Percentiles rank a stretch among this genome's conserved stretches.
phyloP scores from a whole-genome alignment of 2,329 filamentous ascomycete genomes.

The Coleophoma cylindrospora region DNA sequence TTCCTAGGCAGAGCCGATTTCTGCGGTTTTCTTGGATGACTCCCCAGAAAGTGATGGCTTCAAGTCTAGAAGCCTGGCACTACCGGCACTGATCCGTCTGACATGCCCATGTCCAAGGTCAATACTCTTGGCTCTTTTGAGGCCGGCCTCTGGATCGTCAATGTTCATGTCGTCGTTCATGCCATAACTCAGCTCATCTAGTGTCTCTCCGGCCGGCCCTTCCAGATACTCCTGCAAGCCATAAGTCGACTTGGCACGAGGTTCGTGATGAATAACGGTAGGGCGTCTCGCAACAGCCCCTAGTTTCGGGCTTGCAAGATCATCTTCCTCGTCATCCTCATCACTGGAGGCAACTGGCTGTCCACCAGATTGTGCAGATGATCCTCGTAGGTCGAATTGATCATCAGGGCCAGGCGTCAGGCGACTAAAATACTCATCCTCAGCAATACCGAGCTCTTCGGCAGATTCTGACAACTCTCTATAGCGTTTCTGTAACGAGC shows the following conservation, averaged over 20 bases:
- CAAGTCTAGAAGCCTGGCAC: conserved; percentile 69
- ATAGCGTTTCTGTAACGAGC: conserved; percentile 34
- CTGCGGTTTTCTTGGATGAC: conserved; percentile 45
- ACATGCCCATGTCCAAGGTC: conserved; percentile 57
- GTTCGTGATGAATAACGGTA: conserved; percentile 58
- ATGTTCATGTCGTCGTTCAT: conserved; percentile 8
- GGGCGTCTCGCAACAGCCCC: conserved; percentile 40
- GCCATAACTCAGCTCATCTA: conserved; percentile 28
- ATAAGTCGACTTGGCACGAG: conserved; percentile 55
- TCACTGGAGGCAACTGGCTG: conserved; percentile 50
- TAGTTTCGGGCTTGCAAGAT: conserved; percentile 22
- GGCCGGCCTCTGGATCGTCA: conserved; percentile 11
- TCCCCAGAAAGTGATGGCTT: conserved; percentile 35
- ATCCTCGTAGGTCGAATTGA: conserved; percentile 25
- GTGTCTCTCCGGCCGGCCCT: conserved; percentile 14
- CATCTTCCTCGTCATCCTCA: conserved; percentile 45
- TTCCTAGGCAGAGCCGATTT: conserved; percentile 10
- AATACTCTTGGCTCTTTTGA: conserved; percentile 67
- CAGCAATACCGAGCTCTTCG: conserved; percentile 60
- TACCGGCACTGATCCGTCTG: conserved; percentile 72
- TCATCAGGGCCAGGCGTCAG: conserved; percentile 35
- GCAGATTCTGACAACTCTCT: conserved; percentile 54
- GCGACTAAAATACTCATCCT: conserved; percentile 71
- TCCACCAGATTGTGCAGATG: conserved; percentile 37
- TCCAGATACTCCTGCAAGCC: conserved; percentile 30